phyloP scores from a whole-genome alignment of 23 red algal species.

The Rhodosorus marinus region DNA sequence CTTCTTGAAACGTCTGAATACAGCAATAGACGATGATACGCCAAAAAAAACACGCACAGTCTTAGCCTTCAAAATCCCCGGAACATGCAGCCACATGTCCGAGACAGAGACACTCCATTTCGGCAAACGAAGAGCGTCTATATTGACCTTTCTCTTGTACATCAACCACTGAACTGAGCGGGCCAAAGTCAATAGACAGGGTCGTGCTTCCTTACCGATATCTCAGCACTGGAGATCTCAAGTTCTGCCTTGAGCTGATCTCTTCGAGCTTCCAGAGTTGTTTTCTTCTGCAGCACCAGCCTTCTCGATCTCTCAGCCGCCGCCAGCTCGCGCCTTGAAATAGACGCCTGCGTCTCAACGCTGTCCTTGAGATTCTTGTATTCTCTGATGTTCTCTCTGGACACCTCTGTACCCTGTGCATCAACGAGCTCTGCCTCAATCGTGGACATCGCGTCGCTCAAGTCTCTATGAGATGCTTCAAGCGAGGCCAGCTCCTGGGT shows the following conservation, averaged over 20 bases:
- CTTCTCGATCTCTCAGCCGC: slow-evolving; percentile 5
- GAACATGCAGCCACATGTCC: too few relatives aligned
- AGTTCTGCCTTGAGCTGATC: slow-evolving; percentile 5
- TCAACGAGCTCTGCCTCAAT: slow-evolving; percentile 20
- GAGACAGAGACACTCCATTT: too few relatives aligned
- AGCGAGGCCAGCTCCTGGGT: slow-evolving; percentile 6
- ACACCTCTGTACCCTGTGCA: slow-evolving; percentile 27
- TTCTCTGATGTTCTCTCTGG: slow-evolving; percentile 31
- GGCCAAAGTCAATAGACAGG: too few relatives aligned
- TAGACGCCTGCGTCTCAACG: slow-evolving; percentile 24
- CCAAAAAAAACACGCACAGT: too few relatives aligned
- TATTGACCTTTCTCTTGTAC: too few relatives aligned
- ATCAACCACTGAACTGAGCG: too few relatives aligned
- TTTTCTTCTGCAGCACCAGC: slow-evolving; percentile 8
- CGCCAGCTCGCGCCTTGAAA: slow-evolving; percentile 27
- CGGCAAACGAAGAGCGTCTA: too few relatives aligned
- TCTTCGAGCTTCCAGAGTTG: slow-evolving; percentile 7
- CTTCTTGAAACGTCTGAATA: too few relatives aligned
- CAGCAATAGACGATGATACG: too few relatives aligned
- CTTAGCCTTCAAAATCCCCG: too few relatives aligned
- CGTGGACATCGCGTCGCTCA: slow-evolving; percentile 2
- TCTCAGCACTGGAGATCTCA: background rate
- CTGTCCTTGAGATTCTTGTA: slow-evolving; percentile 39
- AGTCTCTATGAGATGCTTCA: slow-evolving; percentile 1
- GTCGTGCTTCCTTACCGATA: background rate